Evolutionary conservation across 371 early-diverging fungal genomes (phyloP).

Genomic region (Mortierella sp.): DNA sequence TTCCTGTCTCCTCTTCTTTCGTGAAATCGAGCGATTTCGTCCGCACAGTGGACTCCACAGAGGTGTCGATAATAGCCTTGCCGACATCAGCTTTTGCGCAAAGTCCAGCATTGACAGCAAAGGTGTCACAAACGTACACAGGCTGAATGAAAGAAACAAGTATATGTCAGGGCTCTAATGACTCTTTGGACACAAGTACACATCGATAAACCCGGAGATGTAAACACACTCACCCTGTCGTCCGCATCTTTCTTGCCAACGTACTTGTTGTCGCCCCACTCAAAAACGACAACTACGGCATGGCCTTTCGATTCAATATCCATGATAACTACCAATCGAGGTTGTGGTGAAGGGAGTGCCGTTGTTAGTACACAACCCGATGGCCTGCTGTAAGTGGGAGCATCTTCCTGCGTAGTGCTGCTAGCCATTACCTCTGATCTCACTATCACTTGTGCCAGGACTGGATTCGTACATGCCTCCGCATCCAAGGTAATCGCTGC

Average conservation of each 20-base stretch:
- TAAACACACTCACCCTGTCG: slow-evolving; percentile 15
- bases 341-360: too few relatives aligned
- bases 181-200: too few relatives aligned
- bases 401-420: neutral
- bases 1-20: slow-evolving; percentile 14
- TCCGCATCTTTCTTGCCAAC: slow-evolving; percentile 53
- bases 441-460: slow-evolving; percentile 34
- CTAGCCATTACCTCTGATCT: slow-evolving; percentile 25
- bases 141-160: slow-evolving; percentile 27
- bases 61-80: slow-evolving; percentile 54
- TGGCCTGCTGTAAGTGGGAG: too few relatives aligned
- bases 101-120: slow-evolving; percentile 56
- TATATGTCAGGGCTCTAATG: too few relatives aligned
- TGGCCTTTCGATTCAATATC: slow-evolving; percentile 56
- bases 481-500: slow-evolving; percentile 24
- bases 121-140: slow-evolving; percentile 62
- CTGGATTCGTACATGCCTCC: slow-evolving; percentile 43
- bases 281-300: slow-evolving; percentile 63
- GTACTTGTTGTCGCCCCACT: slow-evolving; percentile 64
- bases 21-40: slow-evolving; percentile 40
- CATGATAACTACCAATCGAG: slow-evolving; percentile 58
- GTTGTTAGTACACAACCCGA: too few relatives aligned
- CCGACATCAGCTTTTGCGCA: slow-evolving; percentile 60
- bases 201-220: too few relatives aligned
- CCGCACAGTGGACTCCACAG: slow-evolving; percentile 56